These are phyloP conservation scores for Colletotrichum limetticola DNA, from an alignment of 2,329 filamentous ascomycete species.

Conservation along the genomic window DNA sequence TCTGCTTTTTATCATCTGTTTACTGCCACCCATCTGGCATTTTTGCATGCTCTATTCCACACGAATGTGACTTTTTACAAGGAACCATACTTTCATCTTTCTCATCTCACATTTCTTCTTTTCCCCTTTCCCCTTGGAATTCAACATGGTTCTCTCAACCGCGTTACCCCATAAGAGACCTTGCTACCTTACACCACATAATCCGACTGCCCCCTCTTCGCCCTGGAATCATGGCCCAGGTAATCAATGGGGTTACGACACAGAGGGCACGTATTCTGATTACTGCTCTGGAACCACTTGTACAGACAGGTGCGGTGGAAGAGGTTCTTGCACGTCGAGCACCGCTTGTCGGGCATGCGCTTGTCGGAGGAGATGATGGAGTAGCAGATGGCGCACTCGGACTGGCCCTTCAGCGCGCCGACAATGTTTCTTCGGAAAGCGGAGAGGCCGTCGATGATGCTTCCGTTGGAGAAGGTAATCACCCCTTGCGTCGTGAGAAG, in stretches of 20 bases:
- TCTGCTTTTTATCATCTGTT: not conserved
- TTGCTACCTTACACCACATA: not conserved
- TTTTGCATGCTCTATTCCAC: not conserved
- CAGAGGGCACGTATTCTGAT: conserved; percentile 89
- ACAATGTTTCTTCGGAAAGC: conserved; percentile 89
- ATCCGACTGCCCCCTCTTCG: conserved; percentile 24
- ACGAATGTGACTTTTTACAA: not conserved
- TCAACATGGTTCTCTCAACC: no score
- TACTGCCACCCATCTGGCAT: not conserved
- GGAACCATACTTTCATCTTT: not conserved
- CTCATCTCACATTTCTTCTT: not conserved
- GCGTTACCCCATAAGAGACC: no score
- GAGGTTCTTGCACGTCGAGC: conserved; percentile 90
- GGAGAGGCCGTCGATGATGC: conserved; percentile 85
- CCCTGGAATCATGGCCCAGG: conserved; percentile 51
- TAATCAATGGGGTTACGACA: conserved; percentile 89
- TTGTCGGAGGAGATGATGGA: conserved; percentile 90
- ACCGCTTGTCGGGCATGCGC: conserved; percentile 91
- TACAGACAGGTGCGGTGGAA: conserved; percentile 93
- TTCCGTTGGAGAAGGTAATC: conserved; percentile 92
- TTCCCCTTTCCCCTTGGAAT: no score
- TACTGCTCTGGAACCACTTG: conserved; percentile 97
- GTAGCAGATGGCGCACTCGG: conserved; percentile 97
- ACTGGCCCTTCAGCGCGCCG: conserved; percentile 90
- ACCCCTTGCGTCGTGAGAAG: conserved; percentile 88